Conservation (phyloP, 2,329 filamentous ascomycete species). For the Thielaviopsis euricoi region DNA sequence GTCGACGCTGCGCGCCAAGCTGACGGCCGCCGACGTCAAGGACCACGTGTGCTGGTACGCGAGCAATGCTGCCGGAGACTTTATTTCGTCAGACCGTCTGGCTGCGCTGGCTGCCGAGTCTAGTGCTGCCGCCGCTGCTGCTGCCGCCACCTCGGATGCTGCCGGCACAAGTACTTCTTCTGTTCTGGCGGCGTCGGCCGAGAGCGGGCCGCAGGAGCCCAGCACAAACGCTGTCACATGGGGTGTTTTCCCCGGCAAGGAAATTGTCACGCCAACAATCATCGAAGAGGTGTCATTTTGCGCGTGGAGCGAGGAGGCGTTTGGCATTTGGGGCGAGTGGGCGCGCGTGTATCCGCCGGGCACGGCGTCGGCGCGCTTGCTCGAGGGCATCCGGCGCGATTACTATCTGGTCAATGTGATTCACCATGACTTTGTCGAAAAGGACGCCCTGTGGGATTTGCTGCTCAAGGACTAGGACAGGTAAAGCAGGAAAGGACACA, state of each 20-base stretch:
- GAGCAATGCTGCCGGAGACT: conserved; percentile 60
- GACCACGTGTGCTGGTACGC: conserved; percentile 77
- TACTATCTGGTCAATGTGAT: conserved; percentile 86
- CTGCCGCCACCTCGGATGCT: too few species aligned
- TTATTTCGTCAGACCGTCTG: conserved; percentile 46
- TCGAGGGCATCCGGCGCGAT: conserved; percentile 51
- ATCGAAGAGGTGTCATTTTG: conserved; percentile 90
- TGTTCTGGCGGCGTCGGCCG: conserved; percentile 18
- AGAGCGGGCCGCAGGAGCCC: conserved; percentile 15
- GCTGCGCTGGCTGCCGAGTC: conserved; percentile 2
- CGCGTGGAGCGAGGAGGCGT: conserved; percentile 91
- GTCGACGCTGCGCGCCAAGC: conserved; percentile 43
- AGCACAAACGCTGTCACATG: conserved; percentile 91
- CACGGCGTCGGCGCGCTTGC: conserved; percentile 52
- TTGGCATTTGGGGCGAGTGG: conserved; percentile 92
- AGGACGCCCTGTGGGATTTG: conserved; percentile 56
- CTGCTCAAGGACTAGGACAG: conserved; percentile 28
- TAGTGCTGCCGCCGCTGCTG: too few species aligned
- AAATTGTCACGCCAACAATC: conserved; percentile 91
- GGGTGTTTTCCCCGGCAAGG: conserved; percentile 89
- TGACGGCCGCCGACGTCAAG: conserved; percentile 40
- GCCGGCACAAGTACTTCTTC: conserved; percentile 15
- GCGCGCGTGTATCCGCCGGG: conserved; percentile 67
- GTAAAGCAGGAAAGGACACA: too few species aligned
- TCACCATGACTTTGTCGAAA: conserved; percentile 60